Conservation (phyloP, 345 rosid species). For the Salix exigua region DNA sequence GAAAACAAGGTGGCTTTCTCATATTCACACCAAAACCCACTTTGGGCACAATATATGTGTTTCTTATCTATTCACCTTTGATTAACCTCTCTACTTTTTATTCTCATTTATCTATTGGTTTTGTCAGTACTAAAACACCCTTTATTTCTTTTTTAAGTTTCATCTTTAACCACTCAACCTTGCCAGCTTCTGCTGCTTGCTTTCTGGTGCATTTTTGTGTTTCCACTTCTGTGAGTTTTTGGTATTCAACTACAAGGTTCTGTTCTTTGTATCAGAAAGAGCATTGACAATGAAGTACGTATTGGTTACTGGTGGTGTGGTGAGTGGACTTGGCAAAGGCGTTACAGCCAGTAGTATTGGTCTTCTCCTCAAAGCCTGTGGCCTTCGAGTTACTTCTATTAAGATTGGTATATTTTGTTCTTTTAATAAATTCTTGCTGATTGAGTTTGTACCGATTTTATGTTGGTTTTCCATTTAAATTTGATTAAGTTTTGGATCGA, state of each 20-base stretch:
- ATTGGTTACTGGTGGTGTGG: slow-evolving; percentile 33
- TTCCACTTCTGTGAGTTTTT: neutral
- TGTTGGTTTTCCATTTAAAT: neutral
- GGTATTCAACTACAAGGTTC: neutral
- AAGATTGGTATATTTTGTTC: slow-evolving; percentile 15
- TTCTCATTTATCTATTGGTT: slow-evolving; percentile 10
- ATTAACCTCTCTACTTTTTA: neutral
- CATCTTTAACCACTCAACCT: neutral
- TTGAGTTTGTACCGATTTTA: neutral
- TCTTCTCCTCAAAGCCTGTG: slow-evolving; percentile 28
- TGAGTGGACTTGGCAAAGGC: slow-evolving; percentile 35
- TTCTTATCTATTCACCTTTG: neutral
- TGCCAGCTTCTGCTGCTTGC: neutral
- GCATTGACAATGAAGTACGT: slow-evolving; percentile 25
- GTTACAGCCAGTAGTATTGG: slow-evolving; percentile 34
- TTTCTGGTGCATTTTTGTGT: neutral
- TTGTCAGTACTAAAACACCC: slow-evolving; percentile 1
- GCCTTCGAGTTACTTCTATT: slow-evolving; percentile 32
- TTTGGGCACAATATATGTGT: neutral
- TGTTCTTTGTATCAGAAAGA: neutral
- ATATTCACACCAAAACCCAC: neutral
- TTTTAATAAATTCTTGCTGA: neutral
- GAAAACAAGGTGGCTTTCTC: slow-evolving; percentile 14
- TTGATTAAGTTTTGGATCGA: neutral
- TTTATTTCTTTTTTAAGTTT: neutral